These are phyloP conservation scores for Solanum corneliomulleri DNA, from an alignment of 257 asterid genomes.

Conservation along the genomic window DNA sequence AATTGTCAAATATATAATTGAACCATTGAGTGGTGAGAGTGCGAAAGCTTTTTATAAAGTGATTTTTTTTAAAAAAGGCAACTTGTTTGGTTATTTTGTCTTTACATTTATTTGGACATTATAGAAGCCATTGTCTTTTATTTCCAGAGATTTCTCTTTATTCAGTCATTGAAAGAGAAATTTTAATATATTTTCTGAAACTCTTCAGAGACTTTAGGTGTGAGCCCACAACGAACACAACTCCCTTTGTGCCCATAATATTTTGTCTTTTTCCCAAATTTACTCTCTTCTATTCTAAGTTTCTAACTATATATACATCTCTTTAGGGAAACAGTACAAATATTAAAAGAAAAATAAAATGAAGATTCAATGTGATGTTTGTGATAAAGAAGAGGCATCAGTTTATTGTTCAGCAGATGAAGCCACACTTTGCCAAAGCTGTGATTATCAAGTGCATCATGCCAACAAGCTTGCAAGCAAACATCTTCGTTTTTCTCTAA, in stretches of 20 bases:
- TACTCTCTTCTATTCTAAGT: background rate
- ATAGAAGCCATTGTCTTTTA: background rate
- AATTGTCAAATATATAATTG: background rate
- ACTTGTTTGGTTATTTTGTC: conserved; percentile 4
- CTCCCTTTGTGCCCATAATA: background rate
- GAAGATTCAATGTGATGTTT: conserved; percentile 82
- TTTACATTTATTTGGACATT: conserved; percentile 5
- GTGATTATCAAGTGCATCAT: conserved; percentile 61
- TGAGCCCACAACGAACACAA: conserved; percentile 2
- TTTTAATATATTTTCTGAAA: background rate
- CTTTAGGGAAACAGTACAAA: background rate
- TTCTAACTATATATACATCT: conserved; percentile 6
- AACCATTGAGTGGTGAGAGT: conserved; percentile 2
- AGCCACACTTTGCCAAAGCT: conserved; percentile 63
- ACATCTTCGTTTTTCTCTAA: conserved; percentile 65
- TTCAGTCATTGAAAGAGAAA: background rate
- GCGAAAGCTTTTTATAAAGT: conserved; percentile 11
- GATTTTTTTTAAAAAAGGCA: conserved; percentile 4
- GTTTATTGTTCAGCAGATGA: conserved; percentile 79
- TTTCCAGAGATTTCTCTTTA: conserved; percentile 40
- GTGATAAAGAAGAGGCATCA: conserved; percentile 60
- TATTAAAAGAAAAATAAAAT: conserved; percentile 1
- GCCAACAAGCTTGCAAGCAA: conserved; percentile 74
- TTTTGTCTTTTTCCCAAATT: background rate
- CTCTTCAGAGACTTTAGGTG: conserved; percentile 34